Evolutionary conservation across 2,329 filamentous ascomycete species (phyloP), one percentile per base, ranked within the genome.

Genomic region (Rhexocercosporidium sp.): DNA sequence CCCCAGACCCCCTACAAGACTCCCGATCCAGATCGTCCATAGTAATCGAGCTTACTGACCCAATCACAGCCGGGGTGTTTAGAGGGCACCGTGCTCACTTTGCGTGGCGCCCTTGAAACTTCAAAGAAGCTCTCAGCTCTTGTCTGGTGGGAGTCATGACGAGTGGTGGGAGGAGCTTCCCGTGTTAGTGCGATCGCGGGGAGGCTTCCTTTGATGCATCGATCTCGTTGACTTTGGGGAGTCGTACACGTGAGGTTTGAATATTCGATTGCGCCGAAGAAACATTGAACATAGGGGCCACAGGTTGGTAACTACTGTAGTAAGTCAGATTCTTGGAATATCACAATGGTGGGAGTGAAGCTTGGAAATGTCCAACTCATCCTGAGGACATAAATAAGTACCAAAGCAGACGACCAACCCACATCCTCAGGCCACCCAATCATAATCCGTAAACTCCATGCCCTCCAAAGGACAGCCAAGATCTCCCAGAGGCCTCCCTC

Each of bases 101-200:
- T 51, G 31, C 31, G n/a, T 34, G 29, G 18, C 53, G 31, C 22
- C n/a, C n/a, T 47, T 47, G 44, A n/a, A n/a, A n/a, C n/a, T n/a
- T 20, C 5, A 47, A 47, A 47, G 44, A 37, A 37, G 34, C 8
- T 2, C n/a, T 5, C 20, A 20, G n/a, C 44, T 11, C 8, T 12
- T 47, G 44, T 20, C n/a, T 8, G 12, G 44, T 1, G 54, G 12
- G 27, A 61, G 59, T 61, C 59, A 66, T 66, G 60, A 66, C 65
- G 65, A 66, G 37, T 46, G 39, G 37, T 64, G 34, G 60, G 49
- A 37, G 53, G 27, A 59, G 56, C 54, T 46, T 60, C 25, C 51
- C 31, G 54, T 25, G 41, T 60, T 67, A 67, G 54, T 47, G 65
- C 65, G 61, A 67, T 67, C 65, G 65, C 37, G 47, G 57, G 54